Evolutionary conservation across 2,329 filamentous ascomycete genomes (phyloP).

Genomic region (Aciculosporium take): DNA sequence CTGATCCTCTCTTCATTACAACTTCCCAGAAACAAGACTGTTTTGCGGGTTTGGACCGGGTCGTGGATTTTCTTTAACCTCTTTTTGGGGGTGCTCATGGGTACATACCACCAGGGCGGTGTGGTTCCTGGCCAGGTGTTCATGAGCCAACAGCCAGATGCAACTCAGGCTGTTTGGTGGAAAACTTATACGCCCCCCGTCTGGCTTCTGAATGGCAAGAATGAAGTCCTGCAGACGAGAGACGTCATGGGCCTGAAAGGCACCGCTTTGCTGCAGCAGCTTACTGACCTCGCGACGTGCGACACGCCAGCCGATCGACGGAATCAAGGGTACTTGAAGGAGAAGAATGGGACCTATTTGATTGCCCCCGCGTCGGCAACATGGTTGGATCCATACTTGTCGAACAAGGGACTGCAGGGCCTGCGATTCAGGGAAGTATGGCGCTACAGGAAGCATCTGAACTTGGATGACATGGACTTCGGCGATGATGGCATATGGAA

Average conservation of each 20-base stretch:
- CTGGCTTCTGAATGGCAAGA: slow-evolving; percentile 67
- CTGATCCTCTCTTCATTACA: slow-evolving; percentile 61
- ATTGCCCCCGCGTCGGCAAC: slow-evolving; percentile 58
- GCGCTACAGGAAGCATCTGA: slow-evolving; percentile 53
- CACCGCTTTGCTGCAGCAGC: slow-evolving; percentile 41
- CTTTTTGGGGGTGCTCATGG: slow-evolving; percentile 57
- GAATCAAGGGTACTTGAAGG: slow-evolving; percentile 42
- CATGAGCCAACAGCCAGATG: slow-evolving; percentile 53
- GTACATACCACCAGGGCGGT: slow-evolving; percentile 69
- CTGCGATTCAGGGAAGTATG: slow-evolving; percentile 56
- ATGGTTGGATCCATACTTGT: slow-evolving; percentile 50
- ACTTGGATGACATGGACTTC: slow-evolving; percentile 70
- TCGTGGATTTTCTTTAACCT: slow-evolving; percentile 59
- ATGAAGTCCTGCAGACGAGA: slow-evolving; percentile 52
- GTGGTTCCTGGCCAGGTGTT: slow-evolving; percentile 64
- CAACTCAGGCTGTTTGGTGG: slow-evolving; percentile 66
- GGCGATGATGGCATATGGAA: slow-evolving; percentile 61
- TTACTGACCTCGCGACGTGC: slow-evolving; percentile 47
- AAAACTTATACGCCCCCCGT: slow-evolving; percentile 73
- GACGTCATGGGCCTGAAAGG: slow-evolving; percentile 63
- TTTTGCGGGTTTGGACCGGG: slow-evolving; percentile 40
- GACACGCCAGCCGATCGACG: slow-evolving; percentile 42
- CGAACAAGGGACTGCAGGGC: slow-evolving; percentile 43
- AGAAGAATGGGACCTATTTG: slow-evolving; percentile 52
- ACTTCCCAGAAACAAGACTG: slow-evolving; percentile 41